Percentiles rank a stretch among this genome's conserved stretches.
Evolutionary conservation across 1,284 basidiomycete genomes (phyloP).

Genomic region (Heliocybe sulcata): DNA sequence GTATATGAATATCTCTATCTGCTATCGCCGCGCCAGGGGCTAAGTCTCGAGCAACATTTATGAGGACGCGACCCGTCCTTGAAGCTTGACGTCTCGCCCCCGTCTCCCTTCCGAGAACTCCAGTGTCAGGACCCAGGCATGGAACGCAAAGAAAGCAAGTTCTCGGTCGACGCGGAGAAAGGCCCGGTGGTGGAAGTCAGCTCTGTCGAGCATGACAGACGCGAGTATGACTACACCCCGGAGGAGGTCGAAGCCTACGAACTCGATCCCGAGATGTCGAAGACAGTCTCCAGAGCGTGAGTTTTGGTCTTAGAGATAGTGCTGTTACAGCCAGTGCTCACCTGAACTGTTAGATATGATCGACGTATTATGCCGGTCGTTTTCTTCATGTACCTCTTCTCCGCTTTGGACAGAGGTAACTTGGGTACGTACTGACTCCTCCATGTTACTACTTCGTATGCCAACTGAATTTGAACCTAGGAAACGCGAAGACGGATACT

Average conservation of each 20-base stretch:
- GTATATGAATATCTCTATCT: not conserved
- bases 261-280: not conserved
- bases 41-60: not conserved
- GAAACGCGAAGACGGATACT: conserved; percentile 30
- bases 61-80: not conserved
- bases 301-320: not conserved
- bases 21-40: not conserved
- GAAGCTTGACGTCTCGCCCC: not conserved
- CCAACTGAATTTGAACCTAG: conserved; percentile 7
- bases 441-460: no score
- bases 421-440: conserved; percentile 15
- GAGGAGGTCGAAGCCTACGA: not conserved
- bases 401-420: conserved; percentile 15
- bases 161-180: not conserved
- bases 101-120: not conserved
- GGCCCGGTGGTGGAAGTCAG: not conserved
- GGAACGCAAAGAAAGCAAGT: not conserved
- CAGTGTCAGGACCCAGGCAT: not conserved
- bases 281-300: not conserved
- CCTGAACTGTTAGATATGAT: not conserved
- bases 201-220: not conserved
- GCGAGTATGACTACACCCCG: not conserved
- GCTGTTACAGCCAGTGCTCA: not conserved
- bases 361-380: not conserved
- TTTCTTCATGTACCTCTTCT: conserved; percentile 8